Conservation (phyloP, 83 land plant species). For the Diphasiastrum complanatum region DNA sequence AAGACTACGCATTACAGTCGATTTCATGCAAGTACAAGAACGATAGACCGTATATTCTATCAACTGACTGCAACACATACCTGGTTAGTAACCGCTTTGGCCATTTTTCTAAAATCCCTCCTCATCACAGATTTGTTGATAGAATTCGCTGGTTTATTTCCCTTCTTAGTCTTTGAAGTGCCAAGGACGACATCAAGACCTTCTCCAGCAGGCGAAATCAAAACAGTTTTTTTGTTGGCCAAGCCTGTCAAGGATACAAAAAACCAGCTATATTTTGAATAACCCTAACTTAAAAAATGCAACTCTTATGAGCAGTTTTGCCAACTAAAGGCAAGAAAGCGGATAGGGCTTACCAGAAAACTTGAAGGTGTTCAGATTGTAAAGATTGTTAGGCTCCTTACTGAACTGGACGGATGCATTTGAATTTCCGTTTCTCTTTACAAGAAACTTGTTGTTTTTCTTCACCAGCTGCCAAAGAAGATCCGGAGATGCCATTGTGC, state of each 20-base stretch:
- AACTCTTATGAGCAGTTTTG: neutral
- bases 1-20: neutral
- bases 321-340: neutral
- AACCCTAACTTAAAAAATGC: too few species aligned
- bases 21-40: neutral
- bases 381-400: conserved; percentile 16
- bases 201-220: conserved; percentile 5
- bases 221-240: conserved; percentile 13
- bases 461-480: conserved; percentile 13
- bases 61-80: neutral
- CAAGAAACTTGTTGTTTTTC: conserved; percentile 16
- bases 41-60: neutral
- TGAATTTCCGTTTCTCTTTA: conserved; percentile 10
- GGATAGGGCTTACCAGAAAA: neutral
- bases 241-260: neutral
- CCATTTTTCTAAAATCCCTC: neutral
- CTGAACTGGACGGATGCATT: conserved; percentile 14
- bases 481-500: conserved; percentile 4
- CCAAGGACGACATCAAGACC: neutral
- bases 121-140: neutral
- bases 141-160: conserved; percentile 1
- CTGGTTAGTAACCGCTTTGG: conserved; percentile 5
- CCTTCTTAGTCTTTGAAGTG: conserved; percentile 6
- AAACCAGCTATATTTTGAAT: neutral
- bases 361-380: too few species aligned